Percentiles rank a stretch among this genome's conserved stretches.
phyloP scores from a whole-genome alignment of 345 rosid species.

The Gynandropsis gynandra region DNA sequence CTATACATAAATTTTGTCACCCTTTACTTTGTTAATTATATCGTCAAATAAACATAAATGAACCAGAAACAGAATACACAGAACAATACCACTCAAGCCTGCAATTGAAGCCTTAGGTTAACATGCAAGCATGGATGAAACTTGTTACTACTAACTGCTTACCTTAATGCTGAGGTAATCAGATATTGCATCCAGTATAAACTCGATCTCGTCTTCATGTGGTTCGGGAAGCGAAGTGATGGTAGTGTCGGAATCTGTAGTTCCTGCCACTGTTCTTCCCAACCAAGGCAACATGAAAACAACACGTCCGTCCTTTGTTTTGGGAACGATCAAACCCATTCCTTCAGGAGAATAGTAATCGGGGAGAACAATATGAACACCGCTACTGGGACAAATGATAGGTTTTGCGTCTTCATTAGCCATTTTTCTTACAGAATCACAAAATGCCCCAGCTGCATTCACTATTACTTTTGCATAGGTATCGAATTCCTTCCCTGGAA shows the following conservation, averaged over 20 bases:
- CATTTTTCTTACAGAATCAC: constrained; percentile 66
- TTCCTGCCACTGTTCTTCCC: constrained; percentile 80
- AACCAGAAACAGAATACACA: no score
- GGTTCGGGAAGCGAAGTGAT: constrained; percentile 74
- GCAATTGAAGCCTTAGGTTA: no score
- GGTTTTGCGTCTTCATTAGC: constrained; percentile 40
- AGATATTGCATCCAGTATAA: constrained; percentile 72
- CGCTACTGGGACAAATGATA: constrained; percentile 78
- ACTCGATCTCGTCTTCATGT: constrained; percentile 76
- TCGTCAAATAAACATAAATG: constrained; percentile 13
- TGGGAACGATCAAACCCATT: constrained; percentile 85
- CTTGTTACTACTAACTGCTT: neutral
- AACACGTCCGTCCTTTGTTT: constrained; percentile 82
- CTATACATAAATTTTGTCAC: constrained; percentile 27
- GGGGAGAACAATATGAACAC: constrained; percentile 73
- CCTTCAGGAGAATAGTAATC: constrained; percentile 88
- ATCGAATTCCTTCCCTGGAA: constrained; percentile 58
- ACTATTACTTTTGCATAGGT: constrained; percentile 65
- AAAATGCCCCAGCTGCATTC: constrained; percentile 79
- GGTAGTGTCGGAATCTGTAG: constrained; percentile 63
- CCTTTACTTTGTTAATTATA: no score
- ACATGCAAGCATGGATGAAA: neutral
- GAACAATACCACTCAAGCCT: no score
- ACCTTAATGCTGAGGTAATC: constrained; percentile 74
- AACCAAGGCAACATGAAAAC: constrained; percentile 81